Conservation (phyloP, 1,284 basidiomycete species). For the Ceratobasidium sp. region DNA sequence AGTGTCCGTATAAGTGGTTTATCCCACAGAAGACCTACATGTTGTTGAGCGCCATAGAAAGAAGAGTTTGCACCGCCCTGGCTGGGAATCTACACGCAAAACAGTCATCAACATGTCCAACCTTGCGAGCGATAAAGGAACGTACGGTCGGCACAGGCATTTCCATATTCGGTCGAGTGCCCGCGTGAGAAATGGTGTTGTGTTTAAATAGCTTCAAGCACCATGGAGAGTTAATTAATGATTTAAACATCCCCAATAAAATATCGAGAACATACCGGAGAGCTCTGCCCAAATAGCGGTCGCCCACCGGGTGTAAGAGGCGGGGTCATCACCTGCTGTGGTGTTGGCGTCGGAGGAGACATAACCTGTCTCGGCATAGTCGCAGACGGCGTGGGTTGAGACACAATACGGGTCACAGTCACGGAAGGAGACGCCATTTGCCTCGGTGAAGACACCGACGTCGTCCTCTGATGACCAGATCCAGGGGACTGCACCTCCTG, state of each 20-base stretch:
- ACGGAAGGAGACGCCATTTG: too few relatives aligned
- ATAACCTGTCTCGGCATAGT: too few relatives aligned
- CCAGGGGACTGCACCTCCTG: too few relatives aligned
- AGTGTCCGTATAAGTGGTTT: too few relatives aligned
- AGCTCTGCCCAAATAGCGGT: background rate
- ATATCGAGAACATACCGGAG: background rate
- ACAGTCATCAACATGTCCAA: background rate
- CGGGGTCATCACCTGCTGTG: conserved; percentile 11
- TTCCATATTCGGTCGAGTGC: background rate
- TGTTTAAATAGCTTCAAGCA: too few relatives aligned
- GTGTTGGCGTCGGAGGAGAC: background rate
- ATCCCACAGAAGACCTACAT: too few relatives aligned
- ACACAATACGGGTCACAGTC: too few relatives aligned
- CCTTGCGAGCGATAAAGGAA: background rate
- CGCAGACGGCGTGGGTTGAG: too few relatives aligned
- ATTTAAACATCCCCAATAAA: background rate
- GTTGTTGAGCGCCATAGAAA: too few relatives aligned
- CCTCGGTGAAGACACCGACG: background rate
- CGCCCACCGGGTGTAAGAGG: conserved; percentile 5
- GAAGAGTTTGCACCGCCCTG: too few relatives aligned
- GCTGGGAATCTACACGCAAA: too few relatives aligned
- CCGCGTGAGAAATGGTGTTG: background rate
- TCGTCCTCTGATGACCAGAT: background rate
- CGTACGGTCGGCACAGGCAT: conserved; percentile 10
- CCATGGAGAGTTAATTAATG: too few relatives aligned